Evolutionary conservation across 495 filamentous ascomycete species (phyloP).

Genomic region (Clohesyomyces aquaticus): DNA sequence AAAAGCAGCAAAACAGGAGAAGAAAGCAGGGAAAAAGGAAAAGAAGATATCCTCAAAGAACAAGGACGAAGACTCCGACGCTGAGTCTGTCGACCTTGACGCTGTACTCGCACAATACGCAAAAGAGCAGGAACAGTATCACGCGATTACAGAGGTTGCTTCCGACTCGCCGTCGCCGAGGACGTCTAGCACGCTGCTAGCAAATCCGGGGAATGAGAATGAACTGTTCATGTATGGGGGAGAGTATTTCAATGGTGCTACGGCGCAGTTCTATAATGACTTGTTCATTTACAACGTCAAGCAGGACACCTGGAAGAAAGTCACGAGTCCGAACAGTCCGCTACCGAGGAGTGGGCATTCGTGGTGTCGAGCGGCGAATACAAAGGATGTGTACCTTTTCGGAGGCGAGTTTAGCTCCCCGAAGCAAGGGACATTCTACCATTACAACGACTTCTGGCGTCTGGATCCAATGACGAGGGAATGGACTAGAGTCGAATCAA

Average conservation of each 20-base stretch:
- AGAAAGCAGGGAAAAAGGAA: conserved; percentile 66
- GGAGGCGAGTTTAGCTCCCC: conserved; percentile 82
- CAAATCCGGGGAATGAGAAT: conserved; percentile 80
- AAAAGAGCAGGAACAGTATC: conserved; percentile 78
- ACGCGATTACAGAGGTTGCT: conserved; percentile 84
- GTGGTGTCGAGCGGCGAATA: conserved; percentile 85
- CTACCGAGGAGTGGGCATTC: conserved; percentile 90
- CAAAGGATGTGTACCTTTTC: conserved; percentile 85
- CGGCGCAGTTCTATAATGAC: conserved; percentile 69
- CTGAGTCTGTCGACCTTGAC: conserved; percentile 92
- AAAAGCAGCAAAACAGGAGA: conserved; percentile 59
- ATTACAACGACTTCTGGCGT: conserved; percentile 98
- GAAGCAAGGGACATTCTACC: conserved; percentile 98
- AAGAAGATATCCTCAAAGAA: conserved; percentile 59
- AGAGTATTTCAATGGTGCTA: conserved; percentile 67
- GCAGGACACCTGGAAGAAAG: conserved; percentile 81
- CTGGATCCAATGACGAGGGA: conserved; percentile 80
- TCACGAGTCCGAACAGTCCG: conserved; percentile 89
- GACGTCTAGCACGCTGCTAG: conserved; percentile 76
- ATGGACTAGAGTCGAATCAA: conserved; percentile 86
- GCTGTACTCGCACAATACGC: conserved; percentile 93
- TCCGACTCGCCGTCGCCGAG: conserved; percentile 78
- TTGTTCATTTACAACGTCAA: conserved; percentile 89
- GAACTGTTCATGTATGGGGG: conserved; percentile 93
- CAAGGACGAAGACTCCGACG: conserved; percentile 73